Percentiles rank a stretch among this genome's conserved stretches.
phyloP scores from a whole-genome alignment of 1,139 yeast species.

The Scheffersomyces parashehatae region DNA sequence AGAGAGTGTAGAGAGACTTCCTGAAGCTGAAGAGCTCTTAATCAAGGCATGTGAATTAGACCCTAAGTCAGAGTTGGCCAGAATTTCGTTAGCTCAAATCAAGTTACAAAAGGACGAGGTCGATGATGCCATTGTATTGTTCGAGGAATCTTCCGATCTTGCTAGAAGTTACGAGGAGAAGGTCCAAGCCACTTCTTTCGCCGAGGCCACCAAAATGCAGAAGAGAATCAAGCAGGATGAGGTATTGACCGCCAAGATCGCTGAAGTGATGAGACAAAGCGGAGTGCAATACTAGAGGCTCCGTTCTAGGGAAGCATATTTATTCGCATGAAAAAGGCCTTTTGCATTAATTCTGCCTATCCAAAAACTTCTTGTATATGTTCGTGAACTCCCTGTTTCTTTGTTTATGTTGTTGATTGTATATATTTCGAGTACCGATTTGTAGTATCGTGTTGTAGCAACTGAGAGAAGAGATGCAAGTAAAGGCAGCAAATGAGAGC shows the following conservation, averaged over 20 bases:
- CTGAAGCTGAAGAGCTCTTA: constrained; percentile 67
- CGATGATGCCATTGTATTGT: constrained; percentile 77
- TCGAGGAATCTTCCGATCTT: constrained; percentile 78
- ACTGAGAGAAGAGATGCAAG: no score
- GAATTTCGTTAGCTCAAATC: constrained; percentile 87
- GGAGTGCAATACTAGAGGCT: constrained; percentile 6
- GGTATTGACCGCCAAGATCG: constrained; percentile 47
- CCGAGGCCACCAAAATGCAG: constrained; percentile 89
- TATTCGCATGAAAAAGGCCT: no score
- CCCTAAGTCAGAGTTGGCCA: constrained; percentile 86
- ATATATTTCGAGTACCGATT: no score
- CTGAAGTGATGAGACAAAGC: constrained; percentile 43
- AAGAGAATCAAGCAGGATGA: constrained; percentile 70
- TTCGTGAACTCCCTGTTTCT: no score
- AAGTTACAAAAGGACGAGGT: constrained; percentile 80
- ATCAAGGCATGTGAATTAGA: constrained; percentile 79
- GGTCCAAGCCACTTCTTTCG: constrained; percentile 87
- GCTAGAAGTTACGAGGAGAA: constrained; percentile 87
- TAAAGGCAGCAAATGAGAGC: no score
- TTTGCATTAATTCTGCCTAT: no score
- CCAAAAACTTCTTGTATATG: no score
- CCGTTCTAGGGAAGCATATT: no score
- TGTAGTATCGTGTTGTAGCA: no score
- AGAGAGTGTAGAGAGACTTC: constrained; percentile 54
- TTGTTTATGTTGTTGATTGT: no score